These are phyloP conservation scores for Vanrija sp. DNA, from an alignment of 1,284 basidiomycete species.

Conservation along the genomic window DNA sequence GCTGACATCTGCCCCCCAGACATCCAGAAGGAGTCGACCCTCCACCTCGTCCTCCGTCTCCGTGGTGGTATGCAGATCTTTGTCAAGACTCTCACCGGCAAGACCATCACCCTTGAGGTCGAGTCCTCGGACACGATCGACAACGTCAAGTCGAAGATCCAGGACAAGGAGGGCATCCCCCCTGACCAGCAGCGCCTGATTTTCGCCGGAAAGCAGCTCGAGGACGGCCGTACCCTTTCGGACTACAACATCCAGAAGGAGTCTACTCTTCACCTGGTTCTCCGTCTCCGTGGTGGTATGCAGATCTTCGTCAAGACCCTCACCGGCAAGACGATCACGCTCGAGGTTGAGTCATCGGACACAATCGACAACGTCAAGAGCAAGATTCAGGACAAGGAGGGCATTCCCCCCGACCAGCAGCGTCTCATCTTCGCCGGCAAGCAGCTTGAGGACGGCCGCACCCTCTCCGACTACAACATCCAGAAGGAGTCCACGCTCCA, in stretches of 20 bases:
- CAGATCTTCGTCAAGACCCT: constrained; percentile 85
- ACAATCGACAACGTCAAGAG: constrained; percentile 98
- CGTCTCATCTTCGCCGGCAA: constrained; percentile 98
- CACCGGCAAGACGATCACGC: constrained; percentile 97
- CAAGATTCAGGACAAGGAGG: constrained; percentile 95
- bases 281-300: constrained; percentile 80
- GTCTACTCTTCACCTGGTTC: constrained; percentile 91
- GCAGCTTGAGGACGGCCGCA: constrained; percentile 92
- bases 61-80: constrained; percentile 75
- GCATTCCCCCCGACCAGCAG: constrained; percentile 80
- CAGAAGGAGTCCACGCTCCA: constrained; percentile 96
- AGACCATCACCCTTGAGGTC: constrained; percentile 92
- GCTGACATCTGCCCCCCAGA: constrained; percentile 43
- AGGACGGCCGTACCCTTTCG: constrained; percentile 82
- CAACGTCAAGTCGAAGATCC: constrained; percentile 95
- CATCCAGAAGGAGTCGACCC: constrained; percentile 98
- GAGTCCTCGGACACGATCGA: constrained; percentile 90
- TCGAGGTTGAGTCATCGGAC: constrained; percentile 87
- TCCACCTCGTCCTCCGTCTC: constrained; percentile 95
- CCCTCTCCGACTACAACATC: constrained; percentile 86
- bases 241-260: constrained; percentile 98
- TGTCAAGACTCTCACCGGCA: constrained; percentile 72
- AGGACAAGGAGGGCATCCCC: constrained; percentile 86
- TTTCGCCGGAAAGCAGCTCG: constrained; percentile 97
- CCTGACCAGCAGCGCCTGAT: constrained; percentile 92